Base-by-base conservation (phyloP, 2,329 filamentous ascomycete species). In the Fusarium sp. region DNA sequence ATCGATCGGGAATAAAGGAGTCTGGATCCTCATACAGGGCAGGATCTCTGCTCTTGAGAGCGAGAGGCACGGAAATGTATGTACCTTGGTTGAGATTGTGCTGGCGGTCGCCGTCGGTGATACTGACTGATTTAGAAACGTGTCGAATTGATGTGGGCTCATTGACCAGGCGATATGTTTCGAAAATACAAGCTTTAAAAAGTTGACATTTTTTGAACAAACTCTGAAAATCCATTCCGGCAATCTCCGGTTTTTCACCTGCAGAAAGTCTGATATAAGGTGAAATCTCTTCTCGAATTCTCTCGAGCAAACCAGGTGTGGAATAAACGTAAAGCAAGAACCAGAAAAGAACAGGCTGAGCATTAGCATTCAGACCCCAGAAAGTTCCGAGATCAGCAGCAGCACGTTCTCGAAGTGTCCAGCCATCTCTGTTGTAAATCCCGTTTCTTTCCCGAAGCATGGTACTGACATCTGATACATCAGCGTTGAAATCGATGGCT, bases 311-410 rank as follows among this genome's bases (percentile, higher is more conserved):
- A 0, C 47, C 61, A 8, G 68, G 50, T 0, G 73, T 73, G 1
- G 73, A 66, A 32, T 73, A 73, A 0, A 71, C 56, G 22, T 70
- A 73, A 4, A 59, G 49, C 2, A 72, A 25, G 4, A 75, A 53
- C 73, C 73, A 75, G 44, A 73, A 74, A 5, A 75, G 50, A 15
- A 72, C 58, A 10, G 70, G 59, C 11, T 75, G 70, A 6, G 68
- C 29, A 24, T 75, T 74, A 11, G 72, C 73, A 8, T 75, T 75
- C 3, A 66, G 62, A 0, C 59, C 70, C 72, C 73, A 75, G 9
- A 75, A 61, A 16, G 70, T 52, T 7, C 46, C 55, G 3, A 70
- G 53, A 8, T 73, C 62, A 2, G 42, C 51, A 8, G 46, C 46
- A 20, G 52, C 70, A 8, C 63, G 70, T 8, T 73, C 57, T 2